Evolutionary conservation across 306 rosid genomes (phyloP).

Genomic region (Casuarina glauca): DNA sequence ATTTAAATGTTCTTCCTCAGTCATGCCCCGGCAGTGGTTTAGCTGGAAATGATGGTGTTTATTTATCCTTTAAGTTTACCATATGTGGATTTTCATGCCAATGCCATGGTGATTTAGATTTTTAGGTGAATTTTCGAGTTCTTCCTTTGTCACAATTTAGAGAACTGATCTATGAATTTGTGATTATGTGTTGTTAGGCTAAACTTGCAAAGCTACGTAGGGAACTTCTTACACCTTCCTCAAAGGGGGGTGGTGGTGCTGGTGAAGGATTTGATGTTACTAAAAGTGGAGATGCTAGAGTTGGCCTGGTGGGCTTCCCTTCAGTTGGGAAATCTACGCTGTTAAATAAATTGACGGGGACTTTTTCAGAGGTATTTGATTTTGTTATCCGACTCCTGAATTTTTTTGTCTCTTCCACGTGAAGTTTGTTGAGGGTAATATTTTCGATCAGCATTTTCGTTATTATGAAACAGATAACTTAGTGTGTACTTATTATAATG

Average conservation of each 20-base stretch:
- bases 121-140: neutral
- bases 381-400: constrained; percentile 9
- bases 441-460: neutral
- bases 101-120: constrained; percentile 11
- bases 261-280: constrained; percentile 99
- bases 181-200: constrained; percentile 58
- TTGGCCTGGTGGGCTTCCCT: constrained; percentile 98
- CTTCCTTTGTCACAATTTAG: neutral
- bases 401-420: constrained; percentile 7
- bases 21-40: neutral
- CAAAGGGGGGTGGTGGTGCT: constrained; percentile 94
- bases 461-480: neutral
- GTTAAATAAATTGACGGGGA: constrained; percentile 92
- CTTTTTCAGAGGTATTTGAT: constrained; percentile 87
- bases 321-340: constrained; percentile 97
- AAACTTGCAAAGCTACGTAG: constrained; percentile 95
- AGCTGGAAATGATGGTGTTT: neutral
- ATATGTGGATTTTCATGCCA: neutral
- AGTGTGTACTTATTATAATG: neutral
- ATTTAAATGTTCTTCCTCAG: neutral
- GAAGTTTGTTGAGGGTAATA: neutral
- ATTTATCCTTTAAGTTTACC: neutral
- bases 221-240: constrained; percentile 79
- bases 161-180: constrained; percentile 18
- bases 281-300: constrained; percentile 99